These are phyloP conservation scores for Actinomortierella wolfii DNA, from an alignment of 371 early-diverging fungal genomes.

Conservation along the genomic window DNA sequence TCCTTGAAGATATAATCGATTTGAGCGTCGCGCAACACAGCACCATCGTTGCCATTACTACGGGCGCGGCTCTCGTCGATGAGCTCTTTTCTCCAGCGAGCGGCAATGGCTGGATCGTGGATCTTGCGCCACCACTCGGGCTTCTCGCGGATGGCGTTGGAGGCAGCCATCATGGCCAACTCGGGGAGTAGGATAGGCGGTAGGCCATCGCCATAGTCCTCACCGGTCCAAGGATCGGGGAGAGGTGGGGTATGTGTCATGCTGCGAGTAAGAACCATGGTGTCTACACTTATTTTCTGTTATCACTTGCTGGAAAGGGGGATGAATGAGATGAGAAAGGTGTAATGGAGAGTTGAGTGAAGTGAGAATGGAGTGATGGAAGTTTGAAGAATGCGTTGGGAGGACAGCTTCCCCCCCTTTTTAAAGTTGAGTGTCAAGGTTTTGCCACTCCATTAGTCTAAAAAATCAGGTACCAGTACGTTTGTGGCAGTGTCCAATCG, in stretches of 20 bases:
- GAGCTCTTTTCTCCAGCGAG: slow-evolving; percentile 48
- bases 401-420: too few species aligned
- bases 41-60: slow-evolving; percentile 1
- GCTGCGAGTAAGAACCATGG: too few species aligned
- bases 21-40: slow-evolving; percentile 31
- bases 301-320: too few species aligned
- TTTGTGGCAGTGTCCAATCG: too few species aligned
- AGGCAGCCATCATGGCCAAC: slow-evolving; percentile 12
- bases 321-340: too few species aligned
- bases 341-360: too few species aligned
- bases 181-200: slow-evolving; percentile 9
- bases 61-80: not conserved
- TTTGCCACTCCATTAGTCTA: too few species aligned
- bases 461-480: too few species aligned
- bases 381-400: too few species aligned
- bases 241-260: not conserved
- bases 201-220: slow-evolving; percentile 6
- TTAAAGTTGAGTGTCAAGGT: too few species aligned
- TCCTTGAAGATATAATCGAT: slow-evolving; percentile 47
- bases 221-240: slow-evolving; percentile 12
- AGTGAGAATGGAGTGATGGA: too few species aligned
- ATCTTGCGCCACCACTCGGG: slow-evolving; percentile 50
- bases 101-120: slow-evolving; percentile 27
- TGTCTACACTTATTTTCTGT: too few species aligned
- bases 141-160: slow-evolving; percentile 51